These are phyloP conservation scores for Colletotrichum caudatum DNA, from an alignment of 2,329 filamentous ascomycete species.

Conservation along the genomic window DNA sequence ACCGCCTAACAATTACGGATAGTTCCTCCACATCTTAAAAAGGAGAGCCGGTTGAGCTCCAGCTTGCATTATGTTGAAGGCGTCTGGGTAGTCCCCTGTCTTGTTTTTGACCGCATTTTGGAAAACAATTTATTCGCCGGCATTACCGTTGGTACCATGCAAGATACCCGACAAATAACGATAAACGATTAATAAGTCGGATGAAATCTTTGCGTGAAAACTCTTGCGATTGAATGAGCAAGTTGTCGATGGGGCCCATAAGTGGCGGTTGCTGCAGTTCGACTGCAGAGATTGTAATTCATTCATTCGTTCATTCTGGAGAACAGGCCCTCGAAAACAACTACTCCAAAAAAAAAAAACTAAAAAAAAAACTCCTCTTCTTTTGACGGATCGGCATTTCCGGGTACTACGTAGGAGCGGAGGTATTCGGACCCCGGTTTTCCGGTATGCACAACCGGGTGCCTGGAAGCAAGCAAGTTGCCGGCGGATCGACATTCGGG, in stretches of 20 bases:
- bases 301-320: not conserved
- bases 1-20: no score
- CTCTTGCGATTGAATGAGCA: slow-evolving; percentile 2
- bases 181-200: not conserved
- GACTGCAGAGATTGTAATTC: slow-evolving; percentile 20
- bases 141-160: slow-evolving; percentile 7
- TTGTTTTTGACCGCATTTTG: slow-evolving; percentile 12
- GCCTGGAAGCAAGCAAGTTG: slow-evolving; percentile 1
- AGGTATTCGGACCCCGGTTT: no score
- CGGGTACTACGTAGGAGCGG: not conserved
- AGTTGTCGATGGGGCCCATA: slow-evolving; percentile 10
- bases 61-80: not conserved
- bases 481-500: slow-evolving; percentile 21
- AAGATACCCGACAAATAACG: not conserved
- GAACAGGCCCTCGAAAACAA: no score
- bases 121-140: not conserved
- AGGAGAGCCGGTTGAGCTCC: slow-evolving; percentile 14
- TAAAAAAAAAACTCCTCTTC: no score
- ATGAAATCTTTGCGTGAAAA: slow-evolving; percentile 30
- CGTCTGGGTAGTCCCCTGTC: slow-evolving; percentile 15
- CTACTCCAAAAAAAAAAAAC: no score
- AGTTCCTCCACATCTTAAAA: not conserved
- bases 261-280: slow-evolving; percentile 30
- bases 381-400: slow-evolving; percentile 24
- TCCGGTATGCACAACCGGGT: not conserved